Evolutionary conservation across 2,329 filamentous ascomycete genomes (phyloP), one percentile per base, ranked within the genome.

Genomic region (Chaetomium olivaceum): DNA sequence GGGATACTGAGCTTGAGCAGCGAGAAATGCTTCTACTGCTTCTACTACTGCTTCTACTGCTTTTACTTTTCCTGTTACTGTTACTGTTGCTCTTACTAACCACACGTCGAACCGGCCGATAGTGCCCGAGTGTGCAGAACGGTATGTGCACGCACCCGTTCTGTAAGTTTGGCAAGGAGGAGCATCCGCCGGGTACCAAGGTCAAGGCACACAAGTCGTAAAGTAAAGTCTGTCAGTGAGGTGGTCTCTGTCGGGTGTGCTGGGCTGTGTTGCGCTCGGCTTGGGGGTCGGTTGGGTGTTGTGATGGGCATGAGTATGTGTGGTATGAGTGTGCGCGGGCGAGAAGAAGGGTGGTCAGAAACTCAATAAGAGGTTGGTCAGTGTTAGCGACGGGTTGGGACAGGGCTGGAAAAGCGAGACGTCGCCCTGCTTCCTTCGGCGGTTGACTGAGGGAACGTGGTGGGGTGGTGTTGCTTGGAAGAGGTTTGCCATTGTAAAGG

Each of bases 121-220:
- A 86, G 84, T 87, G 84, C 69, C 83, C 85, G 0, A 85, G 80
- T 66, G 78, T 83, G n/a, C 74, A 73, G 12, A 80, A 85, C 48
- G 82, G 81, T 4, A 71, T 79, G 27, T 88, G 86, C 74, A 77
- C 74, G 19, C 82, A 86, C 67, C 82, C 83, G 19, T 82, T 78
- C 71, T 88, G 86, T 79, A 83, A 83, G 68, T 88, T 87, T 72
- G 73, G 75, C 2, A 74, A 78, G 19, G 78, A 83, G 2, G 80
- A 82, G 23, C 86, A 88, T 73, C 85, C 86, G 0, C 85, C 85
- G 0, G 80, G 80, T n/a, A 87, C 85, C 4, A 84, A 80, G 69
- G 82, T 81, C 70, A 81, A 64, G 59, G 59, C 54, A 14, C 48
- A 63, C 25, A 65, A 63, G 61, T 46, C 55, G 11, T 63, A 58